A percentile compares a stretch with the other conserved stretches of the same genome.
These are phyloP conservation scores for Penicillium bialowiezense DNA, from an alignment of 495 filamentous ascomycete species.

Conservation along the genomic window DNA sequence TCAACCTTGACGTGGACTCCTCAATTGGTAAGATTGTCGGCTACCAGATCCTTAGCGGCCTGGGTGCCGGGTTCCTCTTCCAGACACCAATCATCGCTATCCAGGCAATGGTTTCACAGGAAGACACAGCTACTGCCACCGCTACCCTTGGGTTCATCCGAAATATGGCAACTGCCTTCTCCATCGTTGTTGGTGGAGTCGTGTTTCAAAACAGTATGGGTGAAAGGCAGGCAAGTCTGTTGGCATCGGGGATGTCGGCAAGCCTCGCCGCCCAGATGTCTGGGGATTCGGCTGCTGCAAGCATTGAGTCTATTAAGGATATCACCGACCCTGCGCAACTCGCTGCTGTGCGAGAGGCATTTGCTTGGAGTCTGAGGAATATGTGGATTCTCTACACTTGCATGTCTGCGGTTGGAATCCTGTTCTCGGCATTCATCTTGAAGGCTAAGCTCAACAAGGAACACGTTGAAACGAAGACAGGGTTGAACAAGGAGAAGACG, in stretches of 20 bases:
- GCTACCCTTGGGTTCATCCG: constrained; percentile 73
- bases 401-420: constrained; percentile 46
- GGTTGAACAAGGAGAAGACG: constrained; percentile 28
- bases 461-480: constrained; percentile 59
- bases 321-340: constrained; percentile 45
- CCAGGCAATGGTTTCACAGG: constrained; percentile 64
- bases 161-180: constrained; percentile 66
- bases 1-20: constrained; percentile 38
- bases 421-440: constrained; percentile 54
- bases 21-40: constrained; percentile 43
- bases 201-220: constrained; percentile 70
- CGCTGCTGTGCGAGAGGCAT: constrained; percentile 50
- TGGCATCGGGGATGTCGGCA: constrained; percentile 43
- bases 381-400: constrained; percentile 62
- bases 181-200: constrained; percentile 75
- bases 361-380: constrained; percentile 57
- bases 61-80: constrained; percentile 47
- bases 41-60: constrained; percentile 63
- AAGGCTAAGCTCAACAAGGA: constrained; percentile 51
- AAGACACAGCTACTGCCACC: constrained; percentile 75
- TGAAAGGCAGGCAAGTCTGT: constrained; percentile 31
- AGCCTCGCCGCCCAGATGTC: constrained; percentile 39
- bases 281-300: constrained; percentile 50
- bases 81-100: constrained; percentile 72
- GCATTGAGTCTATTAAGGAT: constrained; percentile 41